Conservation (phyloP, 257 asterid species). For the Salvia splendens region DNA sequence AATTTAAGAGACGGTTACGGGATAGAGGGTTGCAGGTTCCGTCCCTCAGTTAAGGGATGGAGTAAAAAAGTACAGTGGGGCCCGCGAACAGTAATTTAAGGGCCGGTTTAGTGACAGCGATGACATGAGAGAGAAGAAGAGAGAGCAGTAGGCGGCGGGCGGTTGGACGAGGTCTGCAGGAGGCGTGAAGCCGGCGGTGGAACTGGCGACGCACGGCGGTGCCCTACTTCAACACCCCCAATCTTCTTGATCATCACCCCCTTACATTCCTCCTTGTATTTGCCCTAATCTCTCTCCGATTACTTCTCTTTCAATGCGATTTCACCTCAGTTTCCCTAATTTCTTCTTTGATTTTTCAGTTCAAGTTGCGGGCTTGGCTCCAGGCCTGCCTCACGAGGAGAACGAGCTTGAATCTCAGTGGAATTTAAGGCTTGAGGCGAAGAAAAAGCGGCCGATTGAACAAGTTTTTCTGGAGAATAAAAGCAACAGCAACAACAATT, state of each 20-base stretch:
- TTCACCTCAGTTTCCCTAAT: neutral
- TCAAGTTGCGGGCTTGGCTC: slow-evolving; percentile 82
- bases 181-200: too few species aligned
- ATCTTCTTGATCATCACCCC: slow-evolving; percentile 89
- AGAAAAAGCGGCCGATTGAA: slow-evolving; percentile 73
- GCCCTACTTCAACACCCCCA: slow-evolving; percentile 63
- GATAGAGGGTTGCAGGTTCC: too few species aligned
- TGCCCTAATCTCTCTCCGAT: slow-evolving; percentile 15
- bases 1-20: too few species aligned
- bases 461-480: slow-evolving; percentile 67
- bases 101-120: too few species aligned
- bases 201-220: too few species aligned
- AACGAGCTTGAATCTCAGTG: slow-evolving; percentile 72
- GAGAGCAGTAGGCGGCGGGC: too few species aligned
- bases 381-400: slow-evolving; percentile 59
- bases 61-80: too few species aligned
- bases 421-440: slow-evolving; percentile 65
- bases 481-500: slow-evolving; percentile 53
- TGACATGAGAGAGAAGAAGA: too few species aligned
- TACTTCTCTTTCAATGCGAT: neutral
- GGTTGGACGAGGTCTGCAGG: too few species aligned
- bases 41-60: too few species aligned
- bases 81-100: too few species aligned
- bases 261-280: slow-evolving; percentile 88
- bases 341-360: slow-evolving; percentile 43